Conservation (phyloP, 352 stramenopile species). For the Pythium sp. region DNA sequence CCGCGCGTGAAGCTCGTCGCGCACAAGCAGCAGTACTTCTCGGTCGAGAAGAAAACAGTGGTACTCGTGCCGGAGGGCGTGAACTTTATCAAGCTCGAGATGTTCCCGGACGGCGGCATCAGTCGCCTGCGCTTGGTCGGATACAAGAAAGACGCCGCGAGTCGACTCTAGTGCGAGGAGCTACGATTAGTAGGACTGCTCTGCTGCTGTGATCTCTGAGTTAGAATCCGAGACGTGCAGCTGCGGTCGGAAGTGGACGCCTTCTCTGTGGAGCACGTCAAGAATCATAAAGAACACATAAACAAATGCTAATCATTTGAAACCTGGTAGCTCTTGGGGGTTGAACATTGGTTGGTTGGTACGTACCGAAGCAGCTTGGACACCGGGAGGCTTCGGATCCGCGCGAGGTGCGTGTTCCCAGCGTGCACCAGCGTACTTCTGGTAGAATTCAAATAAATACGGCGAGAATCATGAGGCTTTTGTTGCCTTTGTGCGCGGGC, state of each 20-base stretch:
- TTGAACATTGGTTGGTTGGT: background rate
- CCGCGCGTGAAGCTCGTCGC: constrained; percentile 81
- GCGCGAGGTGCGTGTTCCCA: constrained; percentile 36
- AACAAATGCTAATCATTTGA: background rate
- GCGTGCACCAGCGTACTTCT: constrained; percentile 20
- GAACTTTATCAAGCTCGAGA: constrained; percentile 92
- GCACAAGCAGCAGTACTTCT: constrained; percentile 88
- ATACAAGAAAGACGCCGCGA: constrained; percentile 42
- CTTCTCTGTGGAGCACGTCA: constrained; percentile 22
- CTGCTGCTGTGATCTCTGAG: constrained; percentile 10
- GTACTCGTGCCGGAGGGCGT: constrained; percentile 53
- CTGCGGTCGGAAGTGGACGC: constrained; percentile 38
- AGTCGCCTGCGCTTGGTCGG: constrained; percentile 88
- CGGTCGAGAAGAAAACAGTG: constrained; percentile 50
- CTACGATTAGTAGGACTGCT: constrained; percentile 32
- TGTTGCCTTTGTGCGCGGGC: constrained; percentile 23
- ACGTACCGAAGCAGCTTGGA: constrained; percentile 38
- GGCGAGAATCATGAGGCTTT: background rate
- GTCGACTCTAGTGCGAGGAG: constrained; percentile 26
- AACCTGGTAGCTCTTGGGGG: background rate
- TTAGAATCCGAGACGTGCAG: constrained; percentile 8
- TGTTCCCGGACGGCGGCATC: constrained; percentile 93
- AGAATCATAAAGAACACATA: background rate
- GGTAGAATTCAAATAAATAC: background rate
- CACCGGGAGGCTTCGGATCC: constrained; percentile 41